Evolutionary conservation across 176 grass and related monocot species (phyloP).

Genomic region (Chloris gayana): DNA sequence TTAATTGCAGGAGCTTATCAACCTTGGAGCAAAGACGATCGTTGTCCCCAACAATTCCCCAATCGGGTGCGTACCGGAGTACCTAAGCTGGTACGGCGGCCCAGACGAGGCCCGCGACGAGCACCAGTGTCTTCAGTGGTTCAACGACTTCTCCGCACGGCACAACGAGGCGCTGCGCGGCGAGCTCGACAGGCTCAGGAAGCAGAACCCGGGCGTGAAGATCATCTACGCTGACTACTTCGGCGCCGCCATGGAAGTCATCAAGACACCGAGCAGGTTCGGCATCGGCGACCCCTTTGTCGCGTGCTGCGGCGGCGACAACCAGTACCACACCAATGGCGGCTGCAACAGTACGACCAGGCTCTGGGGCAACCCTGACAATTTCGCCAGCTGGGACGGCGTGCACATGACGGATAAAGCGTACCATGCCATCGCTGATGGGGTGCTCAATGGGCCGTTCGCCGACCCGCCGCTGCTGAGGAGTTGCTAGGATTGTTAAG

Average conservation of each 20-base stretch:
- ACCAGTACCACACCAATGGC: conserved; percentile 6
- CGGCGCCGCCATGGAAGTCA: conserved; percentile 40
- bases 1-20: conserved; percentile 53
- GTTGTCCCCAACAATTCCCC: conserved; percentile 57
- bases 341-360: background rate
- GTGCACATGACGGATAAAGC: conserved; percentile 58
- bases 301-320: conserved; percentile 45
- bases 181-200: conserved; percentile 3
- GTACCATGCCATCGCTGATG: conserved; percentile 37
- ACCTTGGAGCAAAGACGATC: conserved; percentile 48
- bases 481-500: conserved; percentile 12
- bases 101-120: conserved; percentile 36
- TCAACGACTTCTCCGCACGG: conserved; percentile 46
- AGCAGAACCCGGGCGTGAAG: conserved; percentile 28
- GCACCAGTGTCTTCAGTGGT: conserved; percentile 41
- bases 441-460: conserved; percentile 45
- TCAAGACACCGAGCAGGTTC: background rate
- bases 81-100: background rate
- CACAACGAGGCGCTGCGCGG: conserved; percentile 40
- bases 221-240: conserved; percentile 65
- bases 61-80: conserved; percentile 41
- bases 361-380: conserved; percentile 30
- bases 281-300: conserved; percentile 29
- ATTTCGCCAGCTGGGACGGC: conserved; percentile 56
- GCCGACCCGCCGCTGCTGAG: conserved; percentile 34